Conservation (phyloP, 768 basidiomycete genomes). For the Mrakia hoshinonis region DNA sequence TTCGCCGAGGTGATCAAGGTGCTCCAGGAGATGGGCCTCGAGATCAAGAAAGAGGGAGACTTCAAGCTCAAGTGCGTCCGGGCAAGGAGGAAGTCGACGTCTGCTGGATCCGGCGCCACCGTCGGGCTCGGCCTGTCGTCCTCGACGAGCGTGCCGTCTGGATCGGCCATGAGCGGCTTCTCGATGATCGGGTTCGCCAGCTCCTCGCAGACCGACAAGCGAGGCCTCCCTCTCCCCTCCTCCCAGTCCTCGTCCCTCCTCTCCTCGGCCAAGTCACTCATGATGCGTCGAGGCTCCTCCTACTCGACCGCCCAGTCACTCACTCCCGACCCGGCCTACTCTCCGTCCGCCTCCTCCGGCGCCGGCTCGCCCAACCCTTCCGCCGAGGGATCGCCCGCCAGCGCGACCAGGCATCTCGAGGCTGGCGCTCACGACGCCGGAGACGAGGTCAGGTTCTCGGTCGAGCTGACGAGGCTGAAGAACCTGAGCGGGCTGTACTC, state of each 20-base stretch:
- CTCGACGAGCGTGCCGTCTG: not conserved
- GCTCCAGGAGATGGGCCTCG: slow-evolving; percentile 80
- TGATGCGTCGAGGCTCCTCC: slow-evolving; percentile 84
- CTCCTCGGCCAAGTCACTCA: slow-evolving; percentile 58
- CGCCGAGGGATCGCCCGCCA: not conserved
- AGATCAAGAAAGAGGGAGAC: slow-evolving; percentile 76
- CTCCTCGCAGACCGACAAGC: slow-evolving; percentile 64
- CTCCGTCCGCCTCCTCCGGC: slow-evolving; percentile 12
- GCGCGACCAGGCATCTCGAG: not conserved
- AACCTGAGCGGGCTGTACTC: slow-evolving; percentile 82
- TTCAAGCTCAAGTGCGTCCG: slow-evolving; percentile 78
- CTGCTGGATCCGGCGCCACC: slow-evolving; percentile 38
- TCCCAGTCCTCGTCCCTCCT: slow-evolving; percentile 51
- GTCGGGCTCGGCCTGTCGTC: slow-evolving; percentile 45
- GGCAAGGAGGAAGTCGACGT: slow-evolving; percentile 64
- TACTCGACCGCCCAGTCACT: slow-evolving; percentile 43
- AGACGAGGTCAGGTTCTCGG: slow-evolving; percentile 92
- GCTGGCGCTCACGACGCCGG: slow-evolving; percentile 53
- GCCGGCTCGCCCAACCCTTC: not conserved
- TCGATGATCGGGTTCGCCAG: slow-evolving; percentile 25
- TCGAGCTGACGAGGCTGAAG: slow-evolving; percentile 85
- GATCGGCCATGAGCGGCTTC: slow-evolving; percentile 24
- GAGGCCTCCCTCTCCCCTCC: slow-evolving; percentile 76
- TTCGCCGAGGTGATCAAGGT: slow-evolving; percentile 74
- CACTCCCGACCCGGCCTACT: slow-evolving; percentile 14